Conservation (phyloP, 495 filamentous ascomycete genomes). For the Daldinia bambusicola region DNA sequence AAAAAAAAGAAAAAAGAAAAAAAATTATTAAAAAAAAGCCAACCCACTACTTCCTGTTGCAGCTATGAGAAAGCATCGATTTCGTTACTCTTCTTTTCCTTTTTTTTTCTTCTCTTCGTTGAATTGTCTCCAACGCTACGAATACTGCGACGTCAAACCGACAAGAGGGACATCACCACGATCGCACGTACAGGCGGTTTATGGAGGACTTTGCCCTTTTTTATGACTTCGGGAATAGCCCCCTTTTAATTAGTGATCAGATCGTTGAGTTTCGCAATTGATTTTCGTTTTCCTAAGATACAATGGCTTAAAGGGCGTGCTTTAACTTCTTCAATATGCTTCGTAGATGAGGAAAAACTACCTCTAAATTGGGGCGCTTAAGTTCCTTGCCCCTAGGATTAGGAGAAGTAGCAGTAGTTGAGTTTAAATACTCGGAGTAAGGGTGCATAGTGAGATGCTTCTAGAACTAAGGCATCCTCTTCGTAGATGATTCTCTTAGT, state of each 20-base stretch:
- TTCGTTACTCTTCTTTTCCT: neutral
- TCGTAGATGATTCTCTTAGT: neutral
- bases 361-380: neutral
- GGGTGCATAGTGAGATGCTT: neutral
- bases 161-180: neutral
- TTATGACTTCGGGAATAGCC: neutral
- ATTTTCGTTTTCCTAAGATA: neutral
- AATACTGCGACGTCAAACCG: constrained; percentile 1
- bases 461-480: neutral
- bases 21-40: neutral
- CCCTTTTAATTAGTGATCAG: neutral
- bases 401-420: neutral
- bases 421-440: too few species aligned
- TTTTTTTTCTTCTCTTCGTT: too few species aligned
- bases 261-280: neutral
- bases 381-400: neutral
- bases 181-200: neutral
- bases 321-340: neutral
- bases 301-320: neutral
- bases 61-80: neutral
- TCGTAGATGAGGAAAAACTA: neutral
- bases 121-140: neutral
- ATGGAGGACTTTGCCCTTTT: neutral
- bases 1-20: neutral
- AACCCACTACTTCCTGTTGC: neutral